These are phyloP conservation scores for Vaccinium darrowii DNA, from an alignment of 148 eudicot genomes.

Conservation along the genomic window DNA sequence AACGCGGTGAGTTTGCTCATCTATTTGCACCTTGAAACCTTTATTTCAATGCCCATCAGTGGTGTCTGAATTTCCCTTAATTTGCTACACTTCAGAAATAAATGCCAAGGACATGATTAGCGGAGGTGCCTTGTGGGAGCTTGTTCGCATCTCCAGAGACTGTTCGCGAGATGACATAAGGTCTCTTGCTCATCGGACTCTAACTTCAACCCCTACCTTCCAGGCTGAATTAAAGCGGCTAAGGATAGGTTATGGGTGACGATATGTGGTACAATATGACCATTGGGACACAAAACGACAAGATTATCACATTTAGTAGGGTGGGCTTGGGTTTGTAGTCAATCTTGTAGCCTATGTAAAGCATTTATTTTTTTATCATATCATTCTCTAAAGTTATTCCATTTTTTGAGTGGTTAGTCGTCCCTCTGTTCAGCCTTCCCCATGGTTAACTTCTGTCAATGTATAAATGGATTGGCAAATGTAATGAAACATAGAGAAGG, in stretches of 20 bases:
- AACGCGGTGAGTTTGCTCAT: slow-evolving; percentile 56
- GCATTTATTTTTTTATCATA: slow-evolving; percentile 3
- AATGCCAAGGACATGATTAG: slow-evolving; percentile 85
- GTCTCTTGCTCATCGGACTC: slow-evolving; percentile 68
- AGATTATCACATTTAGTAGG: not conserved
- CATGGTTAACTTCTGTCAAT: not conserved
- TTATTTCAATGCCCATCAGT: not conserved
- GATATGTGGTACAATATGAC: not conserved
- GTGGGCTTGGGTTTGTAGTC: slow-evolving; percentile 6
- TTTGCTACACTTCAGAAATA: slow-evolving; percentile 45
- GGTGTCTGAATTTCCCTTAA: not conserved
- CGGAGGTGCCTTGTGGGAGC: slow-evolving; percentile 90
- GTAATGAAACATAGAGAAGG: not conserved
- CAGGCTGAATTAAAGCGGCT: slow-evolving; percentile 65
- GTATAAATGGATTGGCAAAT: slow-evolving; percentile 6
- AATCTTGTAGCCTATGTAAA: not conserved
- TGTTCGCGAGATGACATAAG: slow-evolving; percentile 80
- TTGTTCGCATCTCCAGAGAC: slow-evolving; percentile 80
- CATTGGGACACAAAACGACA: not conserved
- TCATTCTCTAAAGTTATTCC: not conserved
- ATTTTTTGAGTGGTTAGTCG: not conserved
- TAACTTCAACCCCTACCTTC: slow-evolving; percentile 64
- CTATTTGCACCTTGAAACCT: slow-evolving; percentile 9
- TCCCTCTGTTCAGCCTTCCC: not conserved
- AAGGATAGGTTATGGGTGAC: slow-evolving; percentile 49